Evolutionary conservation across 2,329 filamentous ascomycete species (phyloP).

Genomic region (Fusarium burgessii): DNA sequence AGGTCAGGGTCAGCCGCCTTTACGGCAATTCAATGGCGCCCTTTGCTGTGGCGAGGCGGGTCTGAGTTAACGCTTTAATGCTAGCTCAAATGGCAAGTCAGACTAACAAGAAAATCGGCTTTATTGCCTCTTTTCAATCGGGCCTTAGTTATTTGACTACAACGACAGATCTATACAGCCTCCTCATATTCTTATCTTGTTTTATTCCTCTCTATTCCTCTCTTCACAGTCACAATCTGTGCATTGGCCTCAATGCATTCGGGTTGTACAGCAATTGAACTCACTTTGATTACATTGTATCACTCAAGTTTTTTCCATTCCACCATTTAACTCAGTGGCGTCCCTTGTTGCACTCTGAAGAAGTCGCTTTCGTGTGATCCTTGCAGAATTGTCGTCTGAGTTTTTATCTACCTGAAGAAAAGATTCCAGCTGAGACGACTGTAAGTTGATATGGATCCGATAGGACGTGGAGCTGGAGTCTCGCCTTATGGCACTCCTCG

Average conservation of each 20-base stretch:
- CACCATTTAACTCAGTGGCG: constrained; percentile 22
- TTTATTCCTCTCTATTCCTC: not conserved
- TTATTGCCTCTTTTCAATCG: constrained; percentile 36
- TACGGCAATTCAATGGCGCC: constrained; percentile 23
- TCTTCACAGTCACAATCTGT: constrained; percentile 7
- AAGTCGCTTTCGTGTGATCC: constrained; percentile 16
- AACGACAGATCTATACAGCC: constrained; percentile 29
- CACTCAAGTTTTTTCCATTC: constrained; percentile 24
- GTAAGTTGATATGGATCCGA: constrained; percentile 30
- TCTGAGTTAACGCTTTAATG: constrained; percentile 23
- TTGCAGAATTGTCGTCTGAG: constrained; percentile 20
- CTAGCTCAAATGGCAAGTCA: constrained; percentile 38
- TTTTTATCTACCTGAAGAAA: constrained; percentile 17
- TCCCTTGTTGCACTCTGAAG: constrained; percentile 24
- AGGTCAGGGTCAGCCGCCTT: constrained; percentile 13
- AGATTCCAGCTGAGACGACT: not conserved
- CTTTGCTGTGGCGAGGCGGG: constrained; percentile 30
- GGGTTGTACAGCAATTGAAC: constrained; percentile 10
- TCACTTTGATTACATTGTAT: constrained; percentile 27
- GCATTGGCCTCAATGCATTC: constrained; percentile 6
- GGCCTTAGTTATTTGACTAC: constrained; percentile 29
- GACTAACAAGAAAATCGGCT: constrained; percentile 27
- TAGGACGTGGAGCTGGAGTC: constrained; percentile 34
- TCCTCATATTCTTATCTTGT: constrained; percentile 24
- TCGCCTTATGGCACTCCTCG: constrained; percentile 42